These are phyloP conservation scores for Mariannaea elegans DNA, from an alignment of 2,329 filamentous ascomycete genomes.

Conservation along the genomic window DNA sequence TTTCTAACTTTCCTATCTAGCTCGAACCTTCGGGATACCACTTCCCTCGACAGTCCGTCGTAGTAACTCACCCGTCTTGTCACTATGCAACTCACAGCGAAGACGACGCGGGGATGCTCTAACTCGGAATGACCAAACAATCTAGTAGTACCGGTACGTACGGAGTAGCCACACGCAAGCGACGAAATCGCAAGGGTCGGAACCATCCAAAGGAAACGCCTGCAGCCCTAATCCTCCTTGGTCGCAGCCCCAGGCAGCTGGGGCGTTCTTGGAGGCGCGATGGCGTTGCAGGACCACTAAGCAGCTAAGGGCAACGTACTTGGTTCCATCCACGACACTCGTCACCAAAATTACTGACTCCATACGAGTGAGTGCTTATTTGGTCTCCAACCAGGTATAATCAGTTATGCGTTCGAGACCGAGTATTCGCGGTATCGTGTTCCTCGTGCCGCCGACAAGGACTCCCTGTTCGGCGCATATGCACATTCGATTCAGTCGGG, in stretches of 20 bases:
- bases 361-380: too few relatives aligned
- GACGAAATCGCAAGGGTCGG: constrained; percentile 6
- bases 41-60: too few relatives aligned
- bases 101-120: constrained; percentile 2
- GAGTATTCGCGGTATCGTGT: constrained; percentile 7
- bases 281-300: background rate
- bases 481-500: constrained; percentile 21
- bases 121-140: constrained; percentile 7
- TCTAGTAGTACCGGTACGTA: background rate
- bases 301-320: too few relatives aligned
- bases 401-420: too few relatives aligned
- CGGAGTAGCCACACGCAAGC: too few relatives aligned
- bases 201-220: constrained; percentile 6
- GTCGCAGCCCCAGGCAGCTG: background rate
- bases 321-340: too few relatives aligned
- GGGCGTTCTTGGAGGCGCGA: background rate
- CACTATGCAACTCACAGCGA: constrained; percentile 15
- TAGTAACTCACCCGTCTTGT: background rate
- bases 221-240: constrained; percentile 20
- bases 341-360: too few relatives aligned
- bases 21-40: background rate
- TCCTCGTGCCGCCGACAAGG: constrained; percentile 20
- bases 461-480: constrained; percentile 22
- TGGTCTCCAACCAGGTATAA: too few relatives aligned
- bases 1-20: too few relatives aligned